These are phyloP conservation scores for Ceratocystis eucalypticola DNA, from an alignment of 2,329 filamentous ascomycete species.

Conservation along the genomic window DNA sequence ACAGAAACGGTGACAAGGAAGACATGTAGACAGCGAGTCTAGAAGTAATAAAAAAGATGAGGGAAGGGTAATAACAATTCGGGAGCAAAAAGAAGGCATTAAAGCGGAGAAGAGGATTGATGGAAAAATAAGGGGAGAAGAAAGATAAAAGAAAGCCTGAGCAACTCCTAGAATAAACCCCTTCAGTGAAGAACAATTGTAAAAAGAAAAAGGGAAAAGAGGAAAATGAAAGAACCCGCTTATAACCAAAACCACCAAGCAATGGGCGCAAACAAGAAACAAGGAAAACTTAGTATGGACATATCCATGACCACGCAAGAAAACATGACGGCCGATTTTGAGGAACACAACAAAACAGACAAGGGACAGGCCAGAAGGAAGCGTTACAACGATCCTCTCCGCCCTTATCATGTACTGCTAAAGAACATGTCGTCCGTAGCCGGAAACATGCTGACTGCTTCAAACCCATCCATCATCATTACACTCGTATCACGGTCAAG, in stretches of 20 bases:
- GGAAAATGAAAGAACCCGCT: slow-evolving; percentile 1
- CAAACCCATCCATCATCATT: slow-evolving; percentile 40
- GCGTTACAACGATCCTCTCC: not conserved
- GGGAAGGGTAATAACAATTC: not conserved
- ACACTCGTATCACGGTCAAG: slow-evolving; percentile 35
- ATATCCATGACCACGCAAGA: not conserved
- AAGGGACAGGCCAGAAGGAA: not conserved
- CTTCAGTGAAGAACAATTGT: not conserved
- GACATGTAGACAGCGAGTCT: slow-evolving; percentile 3
- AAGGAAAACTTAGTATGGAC: not conserved
- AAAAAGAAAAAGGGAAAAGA: not conserved
- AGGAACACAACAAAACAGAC: not conserved
- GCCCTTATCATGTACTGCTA: slow-evolving; percentile 25
- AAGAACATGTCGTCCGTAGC: slow-evolving; percentile 41
- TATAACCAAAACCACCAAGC: slow-evolving; percentile 1
- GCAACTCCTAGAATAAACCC: slow-evolving; percentile 2
- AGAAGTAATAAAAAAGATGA: not conserved
- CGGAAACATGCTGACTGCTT: slow-evolving; percentile 38
- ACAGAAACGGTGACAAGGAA: not conserved
- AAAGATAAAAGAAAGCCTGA: not conserved
- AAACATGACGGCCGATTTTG: slow-evolving; percentile 3
- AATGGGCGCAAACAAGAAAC: not conserved
- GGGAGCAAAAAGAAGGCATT: not conserved
- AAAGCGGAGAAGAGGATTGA: not conserved
- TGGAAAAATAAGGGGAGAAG: not conserved